These are phyloP conservation scores for Lachancea thermotolerans DNA, from an alignment of 805 yeast genomes.

Conservation along the genomic window DNA sequence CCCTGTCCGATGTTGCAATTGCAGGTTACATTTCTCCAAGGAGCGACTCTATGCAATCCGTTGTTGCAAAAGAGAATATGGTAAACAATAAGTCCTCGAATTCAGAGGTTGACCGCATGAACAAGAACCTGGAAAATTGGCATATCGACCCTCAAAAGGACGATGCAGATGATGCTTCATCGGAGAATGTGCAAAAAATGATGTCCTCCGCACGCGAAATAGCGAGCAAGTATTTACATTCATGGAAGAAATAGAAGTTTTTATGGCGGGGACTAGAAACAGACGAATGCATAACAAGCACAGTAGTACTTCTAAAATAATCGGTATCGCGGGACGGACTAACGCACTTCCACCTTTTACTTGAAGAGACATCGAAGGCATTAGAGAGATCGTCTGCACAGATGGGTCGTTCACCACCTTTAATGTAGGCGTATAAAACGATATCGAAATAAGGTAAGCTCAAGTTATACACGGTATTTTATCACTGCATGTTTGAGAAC, in stretches of 20 bases:
- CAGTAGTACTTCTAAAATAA: background rate
- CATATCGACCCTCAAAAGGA: constrained; percentile 3
- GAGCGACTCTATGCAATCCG: constrained; percentile 22
- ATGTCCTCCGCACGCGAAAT: constrained; percentile 21
- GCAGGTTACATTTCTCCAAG: constrained; percentile 32
- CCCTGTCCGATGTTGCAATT: constrained; percentile 48
- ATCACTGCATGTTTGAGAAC: too few species aligned
- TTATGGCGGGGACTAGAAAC: background rate
- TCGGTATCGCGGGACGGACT: too few species aligned
- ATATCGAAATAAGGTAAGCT: constrained; percentile 2
- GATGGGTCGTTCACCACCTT: background rate
- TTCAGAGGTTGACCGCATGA: constrained; percentile 8
- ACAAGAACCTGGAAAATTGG: constrained; percentile 8
- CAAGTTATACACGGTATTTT: background rate
- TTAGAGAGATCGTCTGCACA: too few species aligned
- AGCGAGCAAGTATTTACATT: constrained; percentile 21
- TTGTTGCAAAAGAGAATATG: constrained; percentile 17
- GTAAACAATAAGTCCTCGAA: constrained; percentile 5
- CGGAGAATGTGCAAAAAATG: constrained; percentile 20
- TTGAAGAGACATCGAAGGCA: too few species aligned
- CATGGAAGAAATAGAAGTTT: constrained; percentile 17
- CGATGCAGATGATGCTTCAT: background rate
- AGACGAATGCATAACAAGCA: background rate
- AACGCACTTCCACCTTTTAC: too few species aligned
- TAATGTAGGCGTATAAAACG: background rate